Evolutionary conservation across 768 basidiomycete species (phyloP).

Genomic region (Scleroderma citrinum): DNA sequence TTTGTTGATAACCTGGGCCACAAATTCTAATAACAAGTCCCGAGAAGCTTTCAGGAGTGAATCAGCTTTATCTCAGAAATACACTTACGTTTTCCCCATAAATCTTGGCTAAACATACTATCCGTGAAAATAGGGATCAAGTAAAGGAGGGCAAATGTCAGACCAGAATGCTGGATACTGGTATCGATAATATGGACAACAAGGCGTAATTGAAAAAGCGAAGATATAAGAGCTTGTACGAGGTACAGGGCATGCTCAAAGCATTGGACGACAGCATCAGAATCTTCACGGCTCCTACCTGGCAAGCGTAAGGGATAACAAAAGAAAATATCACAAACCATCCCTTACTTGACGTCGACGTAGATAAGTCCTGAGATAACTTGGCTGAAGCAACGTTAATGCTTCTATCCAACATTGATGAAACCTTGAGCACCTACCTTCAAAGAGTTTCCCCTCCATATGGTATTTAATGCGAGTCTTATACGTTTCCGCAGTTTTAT

Average conservation of each 20-base stretch:
- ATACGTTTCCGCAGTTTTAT: constrained; percentile 2
- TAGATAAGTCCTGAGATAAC: constrained; percentile 12
- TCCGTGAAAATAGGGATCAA: constrained; percentile 4
- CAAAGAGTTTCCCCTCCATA: constrained; percentile 15
- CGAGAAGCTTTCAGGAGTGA: not conserved
- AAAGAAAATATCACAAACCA: no score
- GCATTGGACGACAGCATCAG: constrained; percentile 3
- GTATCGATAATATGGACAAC: constrained; percentile 13
- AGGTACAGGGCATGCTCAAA: constrained; percentile 8
- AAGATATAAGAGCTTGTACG: constrained; percentile 8
- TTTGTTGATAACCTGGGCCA: constrained; percentile 11
- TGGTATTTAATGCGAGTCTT: constrained; percentile 15
- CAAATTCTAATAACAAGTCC: constrained; percentile 10
- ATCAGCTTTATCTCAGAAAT: no score
- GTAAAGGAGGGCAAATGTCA: constrained; percentile 14
- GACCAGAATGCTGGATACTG: constrained; percentile 12
- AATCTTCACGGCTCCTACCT: not conserved
- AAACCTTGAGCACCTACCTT: constrained; percentile 1
- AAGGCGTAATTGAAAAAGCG: constrained; percentile 18
- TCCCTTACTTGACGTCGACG: no score
- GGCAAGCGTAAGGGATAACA: no score
- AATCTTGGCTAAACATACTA: not conserved
- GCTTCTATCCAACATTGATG: not conserved
- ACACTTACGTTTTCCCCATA: constrained; percentile 19
- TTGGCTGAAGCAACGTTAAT: constrained; percentile 6